Evolutionary conservation across 192 early-diverging fungal species (phyloP), one percentile per base, ranked within the genome.

Genomic region (Umbelopsis sp.): DNA sequence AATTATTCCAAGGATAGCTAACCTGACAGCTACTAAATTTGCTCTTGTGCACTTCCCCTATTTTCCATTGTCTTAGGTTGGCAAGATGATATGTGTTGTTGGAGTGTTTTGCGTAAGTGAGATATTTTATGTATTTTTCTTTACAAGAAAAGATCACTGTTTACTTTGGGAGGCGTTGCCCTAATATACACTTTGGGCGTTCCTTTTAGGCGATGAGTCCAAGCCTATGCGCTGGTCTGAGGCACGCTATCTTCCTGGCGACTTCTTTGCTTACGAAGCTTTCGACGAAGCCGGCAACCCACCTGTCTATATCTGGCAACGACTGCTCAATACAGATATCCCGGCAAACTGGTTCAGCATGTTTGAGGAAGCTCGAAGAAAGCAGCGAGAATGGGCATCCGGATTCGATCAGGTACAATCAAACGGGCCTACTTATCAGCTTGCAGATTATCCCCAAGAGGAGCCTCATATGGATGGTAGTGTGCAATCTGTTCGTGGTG

Each of bases 1-100:
- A 41, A 41, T 41, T 41, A 6, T 41, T 41, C 37, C 37, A 41
- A 58, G 52, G 33, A 68, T 35, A 55, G 41, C 41, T 69, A 44
- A 70, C 23, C 41, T 53, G 35, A 46, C 53, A 46, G 16, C 27
- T 55, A 33, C 45, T 27, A 15, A 49, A 46, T 49, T 49, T 15
- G 27, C 15, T 37, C 12, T 52, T 20, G 20, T 52, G 21, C 51
- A 52, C 11, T 30, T 16, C 55, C 55, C 27, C 33, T 58, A 18
- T 35, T 55, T 21, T 27, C 35, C 12, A 35, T 27, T 16, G 33
- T 49, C 16, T 41, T 77, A 77, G 75, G 78, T 10, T 79, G 78
- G 78, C 71, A 79, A 46, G 78, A 79, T 70, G 74, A 79, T 65
- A 75, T 79, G 71, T 79, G 78, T 37, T 79, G 78, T 35, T 79